Conservation (phyloP, 495 filamentous ascomycete genomes). For the Rostrohypoxylon terebratum region DNA sequence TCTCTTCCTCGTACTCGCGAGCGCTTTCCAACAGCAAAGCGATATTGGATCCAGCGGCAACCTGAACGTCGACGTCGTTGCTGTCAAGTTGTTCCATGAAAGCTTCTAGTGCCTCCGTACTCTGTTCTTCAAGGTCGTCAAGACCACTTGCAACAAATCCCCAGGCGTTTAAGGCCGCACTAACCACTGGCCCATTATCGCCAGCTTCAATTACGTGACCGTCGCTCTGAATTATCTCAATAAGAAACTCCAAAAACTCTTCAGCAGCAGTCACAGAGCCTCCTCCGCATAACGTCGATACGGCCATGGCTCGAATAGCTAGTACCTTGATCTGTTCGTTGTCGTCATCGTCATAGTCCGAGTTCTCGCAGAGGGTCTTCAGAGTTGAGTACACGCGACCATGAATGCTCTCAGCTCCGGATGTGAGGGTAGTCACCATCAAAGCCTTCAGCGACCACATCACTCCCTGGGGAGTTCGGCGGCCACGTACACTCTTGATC, state of each 20-base stretch:
- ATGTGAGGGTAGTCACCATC: slow-evolving; percentile 79
- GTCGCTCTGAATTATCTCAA: slow-evolving; percentile 89
- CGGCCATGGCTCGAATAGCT: slow-evolving; percentile 79
- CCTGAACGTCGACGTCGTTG: slow-evolving; percentile 78
- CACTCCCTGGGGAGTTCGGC: slow-evolving; percentile 77
- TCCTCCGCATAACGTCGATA: slow-evolving; percentile 82
- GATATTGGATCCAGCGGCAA: slow-evolving; percentile 89
- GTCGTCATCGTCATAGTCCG: slow-evolving; percentile 58
- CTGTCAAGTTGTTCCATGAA: slow-evolving; percentile 92
- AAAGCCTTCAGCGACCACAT: slow-evolving; percentile 79
- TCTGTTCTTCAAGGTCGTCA: slow-evolving; percentile 81
- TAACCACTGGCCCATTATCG: slow-evolving; percentile 81
- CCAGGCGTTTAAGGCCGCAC: slow-evolving; percentile 88
- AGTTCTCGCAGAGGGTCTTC: slow-evolving; percentile 78
- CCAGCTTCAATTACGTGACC: slow-evolving; percentile 78
- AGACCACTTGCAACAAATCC: slow-evolving; percentile 85
- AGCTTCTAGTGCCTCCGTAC: slow-evolving; percentile 80
- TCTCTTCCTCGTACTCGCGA: slow-evolving; percentile 73
- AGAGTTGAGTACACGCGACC: slow-evolving; percentile 71
- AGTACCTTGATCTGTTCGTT: slow-evolving; percentile 70
- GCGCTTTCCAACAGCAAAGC: slow-evolving; percentile 88
- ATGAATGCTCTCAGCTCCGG: slow-evolving; percentile 75
- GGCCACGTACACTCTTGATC: slow-evolving; percentile 76
- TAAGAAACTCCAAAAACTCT: slow-evolving; percentile 82
- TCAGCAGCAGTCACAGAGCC: slow-evolving; percentile 75